Conservation (phyloP, 2,329 filamentous ascomycete genomes). For the Calonectria naviculata region DNA sequence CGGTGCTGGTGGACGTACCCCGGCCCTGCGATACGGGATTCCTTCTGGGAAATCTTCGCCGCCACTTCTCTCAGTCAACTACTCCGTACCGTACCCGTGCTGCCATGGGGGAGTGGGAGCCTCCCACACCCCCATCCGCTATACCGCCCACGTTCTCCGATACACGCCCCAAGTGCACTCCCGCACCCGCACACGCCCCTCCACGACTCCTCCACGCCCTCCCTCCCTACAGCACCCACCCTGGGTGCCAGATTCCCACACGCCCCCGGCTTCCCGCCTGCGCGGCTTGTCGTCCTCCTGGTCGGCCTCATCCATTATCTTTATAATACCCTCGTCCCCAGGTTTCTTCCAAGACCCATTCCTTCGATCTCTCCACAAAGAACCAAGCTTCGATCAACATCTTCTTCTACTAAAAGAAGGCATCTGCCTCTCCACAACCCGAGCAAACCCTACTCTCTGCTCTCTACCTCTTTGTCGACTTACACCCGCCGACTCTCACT, state of each 20-base stretch:
- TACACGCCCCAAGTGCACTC: constrained; percentile 19
- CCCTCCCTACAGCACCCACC: constrained; percentile 18
- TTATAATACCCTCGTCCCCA: constrained; percentile 42
- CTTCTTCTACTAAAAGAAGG: constrained; percentile 23
- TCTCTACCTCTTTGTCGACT: constrained; percentile 31
- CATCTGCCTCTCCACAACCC: constrained; percentile 24
- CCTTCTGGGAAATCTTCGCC: constrained; percentile 28
- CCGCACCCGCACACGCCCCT: constrained; percentile 26
- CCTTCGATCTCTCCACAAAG: constrained; percentile 32
- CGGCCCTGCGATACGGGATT: constrained; percentile 1
- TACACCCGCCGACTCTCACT: constrained; percentile 23
- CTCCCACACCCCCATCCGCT: constrained; percentile 1
- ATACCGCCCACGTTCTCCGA: constrained; percentile 11
- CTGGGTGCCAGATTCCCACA: constrained; percentile 25
- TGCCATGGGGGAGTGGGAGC: neutral
- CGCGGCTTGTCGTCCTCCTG: constrained; percentile 31
- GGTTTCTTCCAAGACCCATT: constrained; percentile 31
- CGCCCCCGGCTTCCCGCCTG: constrained; percentile 38
- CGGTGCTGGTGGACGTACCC: neutral
- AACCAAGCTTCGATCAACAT: constrained; percentile 30
- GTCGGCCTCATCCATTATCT: constrained; percentile 34
- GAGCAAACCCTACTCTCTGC: constrained; percentile 19
- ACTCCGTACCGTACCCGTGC: no score
- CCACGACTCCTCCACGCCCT: constrained; percentile 17
- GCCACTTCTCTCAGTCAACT: constrained; percentile 22